Evolutionary conservation across 169 alveolate genomes (phyloP).

Genomic region (Plasmodium coatneyi): DNA sequence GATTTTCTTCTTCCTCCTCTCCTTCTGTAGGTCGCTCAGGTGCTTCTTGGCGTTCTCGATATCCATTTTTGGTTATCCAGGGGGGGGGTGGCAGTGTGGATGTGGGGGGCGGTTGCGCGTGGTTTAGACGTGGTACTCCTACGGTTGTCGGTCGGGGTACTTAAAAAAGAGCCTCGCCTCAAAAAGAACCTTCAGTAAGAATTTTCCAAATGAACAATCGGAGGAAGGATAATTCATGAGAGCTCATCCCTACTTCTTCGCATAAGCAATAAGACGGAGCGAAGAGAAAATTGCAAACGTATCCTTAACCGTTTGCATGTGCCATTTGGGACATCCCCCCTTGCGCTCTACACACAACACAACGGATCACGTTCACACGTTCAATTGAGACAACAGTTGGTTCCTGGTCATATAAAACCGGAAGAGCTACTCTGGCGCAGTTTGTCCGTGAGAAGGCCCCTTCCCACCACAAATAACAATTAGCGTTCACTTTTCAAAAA

Average conservation of each 20-base stretch:
- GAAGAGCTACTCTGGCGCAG: neutral
- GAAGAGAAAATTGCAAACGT: neutral
- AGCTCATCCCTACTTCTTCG: too few species aligned
- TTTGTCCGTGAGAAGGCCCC: neutral
- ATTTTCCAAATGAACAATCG: neutral
- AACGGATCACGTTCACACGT: neutral
- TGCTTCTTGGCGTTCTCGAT: conserved; percentile 59
- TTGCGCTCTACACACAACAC: neutral
- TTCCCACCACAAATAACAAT: neutral
- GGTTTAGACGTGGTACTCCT: neutral
- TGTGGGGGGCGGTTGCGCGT: neutral
- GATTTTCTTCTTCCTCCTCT: conserved; percentile 46
- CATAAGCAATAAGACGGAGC: too few species aligned
- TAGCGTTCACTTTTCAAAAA: neutral
- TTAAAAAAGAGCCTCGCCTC: neutral
- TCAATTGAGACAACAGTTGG: neutral
- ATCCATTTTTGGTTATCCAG: conserved; percentile 1
- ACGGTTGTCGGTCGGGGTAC: neutral
- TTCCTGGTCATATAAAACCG: neutral
- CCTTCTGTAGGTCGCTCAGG: conserved; percentile 57
- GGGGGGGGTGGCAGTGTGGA: neutral
- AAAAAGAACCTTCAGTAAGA: neutral
- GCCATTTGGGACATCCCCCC: neutral
- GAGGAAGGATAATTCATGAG: neutral
- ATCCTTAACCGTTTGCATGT: neutral